Percentiles rank a stretch among this genome's conserved stretches.
Conservation (phyloP, 2,329 filamentous ascomycete genomes). For the Fusarium sp. region DNA sequence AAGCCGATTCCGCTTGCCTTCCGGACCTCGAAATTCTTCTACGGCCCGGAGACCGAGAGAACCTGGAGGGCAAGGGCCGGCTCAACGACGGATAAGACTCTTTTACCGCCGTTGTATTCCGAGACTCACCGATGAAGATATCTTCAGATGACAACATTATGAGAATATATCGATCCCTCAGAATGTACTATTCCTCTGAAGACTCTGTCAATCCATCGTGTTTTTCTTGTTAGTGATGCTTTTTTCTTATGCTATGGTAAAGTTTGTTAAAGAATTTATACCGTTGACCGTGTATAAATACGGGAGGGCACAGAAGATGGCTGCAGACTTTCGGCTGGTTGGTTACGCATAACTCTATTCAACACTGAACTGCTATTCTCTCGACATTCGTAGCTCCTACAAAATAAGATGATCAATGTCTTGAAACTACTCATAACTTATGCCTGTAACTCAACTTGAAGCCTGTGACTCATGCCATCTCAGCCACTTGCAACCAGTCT, state of each 20-base stretch:
- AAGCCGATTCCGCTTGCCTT: slow-evolving; percentile 33
- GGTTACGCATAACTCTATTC: neutral
- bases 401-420: neutral
- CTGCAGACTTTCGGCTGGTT: neutral
- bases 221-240: neutral
- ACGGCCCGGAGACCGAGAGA: slow-evolving; percentile 32
- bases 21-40: slow-evolving; percentile 38
- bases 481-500: slow-evolving; percentile 13
- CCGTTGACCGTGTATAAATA: neutral
- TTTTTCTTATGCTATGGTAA: neutral
- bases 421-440: neutral
- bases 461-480: neutral
- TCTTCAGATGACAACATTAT: neutral
- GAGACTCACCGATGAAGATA: neutral
- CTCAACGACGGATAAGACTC: slow-evolving; percentile 16
- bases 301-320: neutral
- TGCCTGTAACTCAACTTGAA: neutral
- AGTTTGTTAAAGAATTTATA: neutral
- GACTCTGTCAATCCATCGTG: neutral
- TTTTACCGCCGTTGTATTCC: neutral
- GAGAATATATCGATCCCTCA: too few relatives aligned
- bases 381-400: neutral
- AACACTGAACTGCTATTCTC: neutral
- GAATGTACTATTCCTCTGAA: neutral
- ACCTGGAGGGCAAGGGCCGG: slow-evolving; percentile 16